Evolutionary conservation across 164 flowering plant species (phyloP).

Genomic region (Umbilicus rupestris): DNA sequence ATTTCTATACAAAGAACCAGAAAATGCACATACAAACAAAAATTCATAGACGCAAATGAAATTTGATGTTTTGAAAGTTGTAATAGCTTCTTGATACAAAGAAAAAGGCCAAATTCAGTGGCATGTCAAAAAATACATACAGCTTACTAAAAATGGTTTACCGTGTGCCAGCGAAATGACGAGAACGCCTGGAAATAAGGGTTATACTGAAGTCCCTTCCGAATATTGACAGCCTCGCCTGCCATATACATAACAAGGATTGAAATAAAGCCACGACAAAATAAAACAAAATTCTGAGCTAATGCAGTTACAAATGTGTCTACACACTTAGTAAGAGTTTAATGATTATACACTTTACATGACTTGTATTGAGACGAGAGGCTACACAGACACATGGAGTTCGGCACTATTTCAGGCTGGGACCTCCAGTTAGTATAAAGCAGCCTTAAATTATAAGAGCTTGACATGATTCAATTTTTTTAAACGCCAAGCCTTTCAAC

Average conservation of each 20-base stretch:
- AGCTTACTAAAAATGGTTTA: constrained; percentile 16
- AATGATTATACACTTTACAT: not conserved
- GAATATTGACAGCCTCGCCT: constrained; percentile 77
- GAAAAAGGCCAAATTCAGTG: not conserved
- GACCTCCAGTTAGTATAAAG: too few species aligned
- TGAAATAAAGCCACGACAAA: not conserved
- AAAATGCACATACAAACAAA: not conserved
- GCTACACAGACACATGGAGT: too few species aligned
- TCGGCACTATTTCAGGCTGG: too few species aligned
- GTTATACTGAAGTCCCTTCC: constrained; percentile 86
- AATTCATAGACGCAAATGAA: not conserved
- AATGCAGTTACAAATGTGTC: not conserved
- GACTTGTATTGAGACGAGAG: not conserved
- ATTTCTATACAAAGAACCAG: not conserved
- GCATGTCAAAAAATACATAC: not conserved
- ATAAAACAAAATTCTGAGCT: not conserved
- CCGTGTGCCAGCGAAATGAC: constrained; percentile 99
- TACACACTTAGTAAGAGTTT: not conserved
- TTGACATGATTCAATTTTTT: too few species aligned
- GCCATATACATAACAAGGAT: constrained; percentile 21
- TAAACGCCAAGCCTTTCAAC: too few species aligned
- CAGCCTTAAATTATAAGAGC: too few species aligned
- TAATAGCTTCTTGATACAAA: not conserved
- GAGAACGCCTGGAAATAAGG: constrained; percentile 84
- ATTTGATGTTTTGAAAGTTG: not conserved